Evolutionary conservation across 106 monocot genomes (phyloP), one percentile per base, ranked within the genome.

Genomic region (Phalaenopsis equestris): DNA sequence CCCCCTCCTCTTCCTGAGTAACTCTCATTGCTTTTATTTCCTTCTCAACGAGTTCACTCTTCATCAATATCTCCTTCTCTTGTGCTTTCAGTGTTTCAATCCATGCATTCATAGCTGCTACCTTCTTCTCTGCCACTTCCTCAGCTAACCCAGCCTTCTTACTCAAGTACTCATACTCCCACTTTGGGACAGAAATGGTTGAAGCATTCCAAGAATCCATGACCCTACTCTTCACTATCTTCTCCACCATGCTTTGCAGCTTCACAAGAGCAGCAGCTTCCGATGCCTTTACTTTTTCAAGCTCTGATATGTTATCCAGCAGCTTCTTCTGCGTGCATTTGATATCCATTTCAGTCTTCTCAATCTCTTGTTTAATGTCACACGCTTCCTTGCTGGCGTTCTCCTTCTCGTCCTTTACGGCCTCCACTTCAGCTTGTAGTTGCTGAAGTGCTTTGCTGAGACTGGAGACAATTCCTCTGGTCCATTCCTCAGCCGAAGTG

Each of bases 131-230:
- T 11, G 96, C 91, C 46, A 96, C 82, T 49, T 41, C 79, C 45
- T 80, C 48, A 0, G 93, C 89, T 38, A 57, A 80, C 16, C 57
- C 82, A 23, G 91, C 93, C 8, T 80, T 17, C 19, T 79, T 80
- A 0, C 21, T 84, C 75, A 96, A 80, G 55, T 96, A 96, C 8
- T 96, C 89, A 52, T 96, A 87, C 80, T 96, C 96, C 41, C 79
- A 72, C 38, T 75, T 79, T 15, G 93, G 90, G 19, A 96, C 85
- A 2, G 85, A 86, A 55, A 96, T 80, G 6, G 75, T 74, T 8
- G 84, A 73, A 8, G 61, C 52, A 67, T 48, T 21, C 30, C 49
- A 46, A 17, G 86, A 79, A 75, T 78, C 84, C 77, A 86, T 82
- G 18, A 24, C 52, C 23, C 75, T 78, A 16, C 8, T 79, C 72